These are phyloP conservation scores for Neoconidiobolus thromboides DNA, from an alignment of 371 early-diverging fungal genomes.

Conservation along the genomic window DNA sequence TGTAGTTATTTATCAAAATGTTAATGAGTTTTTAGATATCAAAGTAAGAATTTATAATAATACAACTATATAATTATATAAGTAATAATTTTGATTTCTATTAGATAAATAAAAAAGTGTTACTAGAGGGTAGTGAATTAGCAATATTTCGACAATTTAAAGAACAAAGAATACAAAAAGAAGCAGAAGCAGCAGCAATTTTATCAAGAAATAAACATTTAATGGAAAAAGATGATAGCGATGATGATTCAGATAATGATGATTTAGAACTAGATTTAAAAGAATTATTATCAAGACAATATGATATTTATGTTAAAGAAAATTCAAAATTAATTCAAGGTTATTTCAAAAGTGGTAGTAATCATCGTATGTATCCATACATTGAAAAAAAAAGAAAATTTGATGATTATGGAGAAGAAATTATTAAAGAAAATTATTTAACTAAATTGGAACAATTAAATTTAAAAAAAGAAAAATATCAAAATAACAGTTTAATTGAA, in stretches of 20 bases:
- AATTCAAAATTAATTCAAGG: conserved; percentile 38
- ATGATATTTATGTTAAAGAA: conserved; percentile 61
- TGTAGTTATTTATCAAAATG: too few relatives aligned
- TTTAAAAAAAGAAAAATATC: conserved; percentile 14
- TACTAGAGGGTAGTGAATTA: conserved; percentile 77
- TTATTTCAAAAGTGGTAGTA: conserved; percentile 47
- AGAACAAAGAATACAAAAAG: conserved; percentile 39
- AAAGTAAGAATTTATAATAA: conserved; percentile 26
- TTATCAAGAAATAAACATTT: conserved; percentile 36
- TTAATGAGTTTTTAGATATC: too few relatives aligned
- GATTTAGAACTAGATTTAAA: conserved; percentile 19
- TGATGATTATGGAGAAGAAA: conserved; percentile 91
- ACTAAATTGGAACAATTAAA: conserved; percentile 24
- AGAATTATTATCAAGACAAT: conserved; percentile 20
- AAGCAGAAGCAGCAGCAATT: conserved; percentile 55
- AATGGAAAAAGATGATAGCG: conserved; percentile 14
- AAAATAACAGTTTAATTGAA: conserved; percentile 7
- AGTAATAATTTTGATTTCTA: conserved; percentile 8
- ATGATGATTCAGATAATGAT: not conserved
- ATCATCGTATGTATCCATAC: conserved; percentile 80
- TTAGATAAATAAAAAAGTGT: conserved; percentile 33
- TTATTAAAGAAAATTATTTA: conserved; percentile 52
- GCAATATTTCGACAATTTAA: conserved; percentile 36
- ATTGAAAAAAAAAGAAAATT: conserved; percentile 54
- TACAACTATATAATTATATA: conserved; percentile 10